phyloP scores from a whole-genome alignment of 2,329 filamentous ascomycete genomes.

The Dactylellina parvicollis region DNA sequence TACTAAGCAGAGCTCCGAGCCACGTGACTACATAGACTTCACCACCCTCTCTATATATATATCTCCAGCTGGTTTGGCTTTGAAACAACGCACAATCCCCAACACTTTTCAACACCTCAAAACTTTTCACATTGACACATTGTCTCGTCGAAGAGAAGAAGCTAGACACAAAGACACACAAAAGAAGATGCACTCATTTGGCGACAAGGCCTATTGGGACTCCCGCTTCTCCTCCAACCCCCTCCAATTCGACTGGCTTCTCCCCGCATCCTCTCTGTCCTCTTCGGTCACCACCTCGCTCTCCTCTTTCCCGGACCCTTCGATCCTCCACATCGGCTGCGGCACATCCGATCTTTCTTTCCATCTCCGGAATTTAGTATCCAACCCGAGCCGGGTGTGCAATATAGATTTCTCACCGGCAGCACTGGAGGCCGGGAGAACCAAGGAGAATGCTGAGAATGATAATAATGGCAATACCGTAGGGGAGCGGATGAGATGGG shows the following conservation, averaged over 20 bases:
- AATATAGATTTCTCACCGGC: conserved; percentile 34
- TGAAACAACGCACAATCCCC: too few relatives aligned
- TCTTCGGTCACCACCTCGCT: conserved; percentile 5
- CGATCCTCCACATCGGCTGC: conserved; percentile 44
- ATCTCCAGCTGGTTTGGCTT: too few relatives aligned
- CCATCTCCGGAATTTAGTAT: conserved; percentile 8
- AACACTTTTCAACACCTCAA: too few relatives aligned
- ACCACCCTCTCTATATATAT: too few relatives aligned
- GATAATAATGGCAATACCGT: background rate
- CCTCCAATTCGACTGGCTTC: conserved; percentile 37
- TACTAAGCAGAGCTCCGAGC: too few relatives aligned
- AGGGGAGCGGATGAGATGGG: conserved; percentile 22
- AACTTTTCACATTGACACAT: too few relatives aligned
- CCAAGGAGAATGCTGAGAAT: conserved; percentile 1
- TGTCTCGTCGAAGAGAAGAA: too few relatives aligned
- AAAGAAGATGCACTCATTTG: conserved; percentile 18
- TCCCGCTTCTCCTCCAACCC: conserved; percentile 27
- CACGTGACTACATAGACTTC: too few relatives aligned
- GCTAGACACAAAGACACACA: too few relatives aligned
- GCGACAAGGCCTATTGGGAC: conserved; percentile 43
- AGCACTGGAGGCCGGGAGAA: conserved; percentile 6
- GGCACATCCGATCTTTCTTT: conserved; percentile 37
- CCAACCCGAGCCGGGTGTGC: background rate
- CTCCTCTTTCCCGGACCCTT: background rate
- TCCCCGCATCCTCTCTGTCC: conserved; percentile 15